Base-by-base conservation (phyloP, 257 asterid genomes). In the Verbascum thapsus region DNA sequence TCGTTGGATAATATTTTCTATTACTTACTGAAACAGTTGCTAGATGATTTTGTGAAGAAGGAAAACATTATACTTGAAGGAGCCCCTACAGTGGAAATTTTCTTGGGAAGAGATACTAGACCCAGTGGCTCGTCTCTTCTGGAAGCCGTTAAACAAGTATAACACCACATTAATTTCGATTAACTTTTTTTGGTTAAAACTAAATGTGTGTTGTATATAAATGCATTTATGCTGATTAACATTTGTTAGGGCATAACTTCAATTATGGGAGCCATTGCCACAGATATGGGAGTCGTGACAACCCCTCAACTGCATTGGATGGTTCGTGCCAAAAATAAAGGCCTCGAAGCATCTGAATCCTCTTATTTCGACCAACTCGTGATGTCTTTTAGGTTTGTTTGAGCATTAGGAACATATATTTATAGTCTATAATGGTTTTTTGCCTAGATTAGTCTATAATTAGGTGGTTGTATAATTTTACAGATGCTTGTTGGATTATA, bases 231-330 rank as follows among this genome's bases (percentile, higher is more conserved):
- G 32, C 59, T 19, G 57, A 60, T 68, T 58, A 10, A 66, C 51
- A 13, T 64, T 68, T 43, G 5, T 53, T 30, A 86, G 95, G 96
- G 96, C 72, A 78, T 87, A 53, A 45, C 75, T 78, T 82, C 95
- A 68, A 71, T 94, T 58, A 37, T 76, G 64, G 84, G 91, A 71
- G 86, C 86, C 73, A 61, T 56, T 76, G 82, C 80, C 53, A 69
- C 52, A 15, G 94, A 87, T 64, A 74, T 83, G 82, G 96, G 96
- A 74, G 68, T 94, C 54, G 69, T 90, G 61, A 94, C 95, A 50
- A 90, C 97, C 53, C 96, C 99, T 69, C 97, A 87, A 64, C 88
- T 94, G 58, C 99, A 94, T 61, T 94, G 99, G 99, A 85, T 90
- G 95, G 96, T 94, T 66, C 92, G 88, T 68, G 86, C 79, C 8